Conservation (phyloP, 2,329 filamentous ascomycete genomes). For the Ophiostoma sp. region DNA sequence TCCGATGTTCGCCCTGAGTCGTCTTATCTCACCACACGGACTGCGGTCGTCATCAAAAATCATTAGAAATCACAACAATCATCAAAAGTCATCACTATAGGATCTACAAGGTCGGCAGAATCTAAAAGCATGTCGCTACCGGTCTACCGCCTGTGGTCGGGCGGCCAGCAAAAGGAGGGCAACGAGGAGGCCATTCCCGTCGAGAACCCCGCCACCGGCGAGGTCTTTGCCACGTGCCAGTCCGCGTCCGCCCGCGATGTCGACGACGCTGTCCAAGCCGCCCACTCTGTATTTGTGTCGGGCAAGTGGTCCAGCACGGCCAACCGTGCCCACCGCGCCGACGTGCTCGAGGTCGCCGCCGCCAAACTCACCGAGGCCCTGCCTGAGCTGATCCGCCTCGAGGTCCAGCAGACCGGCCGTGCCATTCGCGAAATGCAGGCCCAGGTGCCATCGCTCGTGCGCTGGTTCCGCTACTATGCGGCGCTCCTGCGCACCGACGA, state of each 20-base stretch:
- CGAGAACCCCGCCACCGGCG: conserved; percentile 31
- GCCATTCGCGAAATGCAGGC: conserved; percentile 65
- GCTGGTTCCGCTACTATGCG: conserved; percentile 69
- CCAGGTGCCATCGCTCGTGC: conserved; percentile 59
- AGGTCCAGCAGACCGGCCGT: conserved; percentile 64
- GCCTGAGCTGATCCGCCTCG: conserved; percentile 54
- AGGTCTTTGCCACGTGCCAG: conserved; percentile 41
- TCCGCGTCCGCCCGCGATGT: conserved; percentile 44
- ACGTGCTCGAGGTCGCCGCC: conserved; percentile 57
- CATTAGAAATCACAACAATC: neutral
- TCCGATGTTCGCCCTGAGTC: neutral
- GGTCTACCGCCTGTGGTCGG: conserved; percentile 13
- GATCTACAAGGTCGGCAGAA: neutral
- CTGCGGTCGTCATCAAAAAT: neutral
- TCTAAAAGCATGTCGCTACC: neutral
- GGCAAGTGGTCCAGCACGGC: conserved; percentile 54
- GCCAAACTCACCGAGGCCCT: conserved; percentile 49
- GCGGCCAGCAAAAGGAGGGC: conserved; percentile 23
- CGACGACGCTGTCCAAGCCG: conserved; percentile 37
- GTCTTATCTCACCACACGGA: neutral
- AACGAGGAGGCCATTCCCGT: conserved; percentile 29
- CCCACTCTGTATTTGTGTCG: conserved; percentile 44
- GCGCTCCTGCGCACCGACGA: conserved; percentile 62
- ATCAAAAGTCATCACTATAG: neutral
- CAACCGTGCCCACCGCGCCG: conserved; percentile 50